phyloP scores from a whole-genome alignment of 305 asterid species.

The Andrographis paniculata region DNA sequence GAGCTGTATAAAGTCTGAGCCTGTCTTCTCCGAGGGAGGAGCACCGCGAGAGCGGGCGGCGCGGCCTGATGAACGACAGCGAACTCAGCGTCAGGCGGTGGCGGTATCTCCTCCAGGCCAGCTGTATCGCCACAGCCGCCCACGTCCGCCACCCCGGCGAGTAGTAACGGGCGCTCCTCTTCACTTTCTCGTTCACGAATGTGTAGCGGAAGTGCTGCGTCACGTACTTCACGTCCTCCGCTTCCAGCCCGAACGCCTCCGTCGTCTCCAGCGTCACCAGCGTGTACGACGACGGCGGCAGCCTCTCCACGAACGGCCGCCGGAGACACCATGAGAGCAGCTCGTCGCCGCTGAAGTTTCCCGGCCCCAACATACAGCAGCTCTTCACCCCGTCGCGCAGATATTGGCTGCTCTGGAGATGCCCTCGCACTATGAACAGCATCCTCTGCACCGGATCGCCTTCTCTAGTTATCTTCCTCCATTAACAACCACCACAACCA shows the following conservation, averaged over 20 bases:
- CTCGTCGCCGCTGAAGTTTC: conserved; percentile 96
- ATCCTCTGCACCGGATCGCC: conserved; percentile 94
- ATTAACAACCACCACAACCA: no score
- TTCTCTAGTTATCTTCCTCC: conserved; percentile 87
- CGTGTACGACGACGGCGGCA: conserved; percentile 81
- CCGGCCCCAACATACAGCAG: conserved; percentile 97
- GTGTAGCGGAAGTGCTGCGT: conserved; percentile 93
- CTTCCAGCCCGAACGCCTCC: conserved; percentile 91
- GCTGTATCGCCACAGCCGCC: conserved; percentile 91
- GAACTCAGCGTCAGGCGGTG: conserved; percentile 79
- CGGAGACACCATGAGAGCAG: conserved; percentile 93
- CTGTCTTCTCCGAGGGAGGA: conserved; percentile 86
- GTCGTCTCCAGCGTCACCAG: conserved; percentile 76
- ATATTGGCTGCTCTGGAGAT: conserved; percentile 95
- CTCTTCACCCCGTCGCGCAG: conserved; percentile 80
- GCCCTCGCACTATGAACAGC: conserved; percentile 92
- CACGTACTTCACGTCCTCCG: conserved; percentile 82
- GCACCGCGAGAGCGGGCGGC: conserved; percentile 77
- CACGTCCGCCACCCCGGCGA: conserved; percentile 99
- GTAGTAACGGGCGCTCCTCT: conserved; percentile 88
- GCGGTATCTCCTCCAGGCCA: conserved; percentile 84
- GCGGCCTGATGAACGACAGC: conserved; percentile 73
- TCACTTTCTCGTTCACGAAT: conserved; percentile 78
- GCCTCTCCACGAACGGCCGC: conserved; percentile 78
- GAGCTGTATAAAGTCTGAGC: conserved; percentile 74